phyloP scores from a whole-genome alignment of 257 asterid genomes.

The Petunia axillaris region DNA sequence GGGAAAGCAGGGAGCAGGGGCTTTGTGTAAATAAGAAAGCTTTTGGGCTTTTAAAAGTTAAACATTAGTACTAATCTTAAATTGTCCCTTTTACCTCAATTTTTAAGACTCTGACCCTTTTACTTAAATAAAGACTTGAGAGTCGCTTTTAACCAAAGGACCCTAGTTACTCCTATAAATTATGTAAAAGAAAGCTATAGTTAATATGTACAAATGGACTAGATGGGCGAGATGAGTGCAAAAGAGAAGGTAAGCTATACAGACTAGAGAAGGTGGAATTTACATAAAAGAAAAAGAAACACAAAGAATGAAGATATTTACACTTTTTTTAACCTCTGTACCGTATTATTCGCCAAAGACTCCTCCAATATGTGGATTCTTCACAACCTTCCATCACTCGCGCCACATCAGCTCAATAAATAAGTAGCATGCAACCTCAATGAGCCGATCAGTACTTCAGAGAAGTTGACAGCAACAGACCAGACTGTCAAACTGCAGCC shows the following conservation, averaged over 20 bases:
- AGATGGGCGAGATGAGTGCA: not conserved
- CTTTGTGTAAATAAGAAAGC: too few relatives aligned
- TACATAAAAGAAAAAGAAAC: not conserved
- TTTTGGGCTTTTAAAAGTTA: too few relatives aligned
- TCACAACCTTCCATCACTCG: constrained; percentile 38
- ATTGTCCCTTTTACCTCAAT: too few relatives aligned
- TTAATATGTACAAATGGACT: constrained; percentile 6
- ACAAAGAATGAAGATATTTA: constrained; percentile 46
- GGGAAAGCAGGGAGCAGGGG: too few relatives aligned
- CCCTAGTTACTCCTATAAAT: not conserved
- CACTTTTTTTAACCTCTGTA: constrained; percentile 66
- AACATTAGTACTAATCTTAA: too few relatives aligned
- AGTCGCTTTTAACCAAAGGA: too few relatives aligned
- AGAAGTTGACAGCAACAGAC: constrained; percentile 10
- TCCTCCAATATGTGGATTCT: constrained; percentile 42
- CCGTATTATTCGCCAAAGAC: constrained; percentile 65
- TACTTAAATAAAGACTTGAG: too few relatives aligned
- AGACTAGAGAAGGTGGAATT: constrained; percentile 4
- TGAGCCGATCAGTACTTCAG: constrained; percentile 29
- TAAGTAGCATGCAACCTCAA: constrained; percentile 43
- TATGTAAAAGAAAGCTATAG: not conserved
- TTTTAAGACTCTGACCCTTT: too few relatives aligned
- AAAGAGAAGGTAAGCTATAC: not conserved
- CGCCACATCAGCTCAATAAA: constrained; percentile 60
- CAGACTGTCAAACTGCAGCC: constrained; percentile 23